A percentile compares a stretch with the other conserved stretches of the same genome.
phyloP scores from a whole-genome alignment of 768 basidiomycete species.

The Termitomyces eurrhizus region DNA sequence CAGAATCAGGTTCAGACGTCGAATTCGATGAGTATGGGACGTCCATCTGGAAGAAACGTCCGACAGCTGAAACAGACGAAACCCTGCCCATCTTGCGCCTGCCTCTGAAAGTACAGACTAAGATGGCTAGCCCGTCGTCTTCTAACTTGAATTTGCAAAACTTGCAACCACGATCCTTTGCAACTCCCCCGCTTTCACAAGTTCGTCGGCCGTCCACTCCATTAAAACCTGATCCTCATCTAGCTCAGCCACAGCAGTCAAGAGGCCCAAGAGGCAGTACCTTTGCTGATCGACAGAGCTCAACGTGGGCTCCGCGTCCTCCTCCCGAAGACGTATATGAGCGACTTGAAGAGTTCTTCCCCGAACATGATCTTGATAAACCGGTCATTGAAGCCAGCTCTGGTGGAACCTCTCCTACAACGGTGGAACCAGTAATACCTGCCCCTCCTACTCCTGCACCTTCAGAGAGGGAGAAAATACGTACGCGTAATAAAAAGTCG shows the following conservation, averaged over 20 bases:
- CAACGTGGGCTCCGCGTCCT: conserved; percentile 88
- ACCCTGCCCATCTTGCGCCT: conserved; percentile 35
- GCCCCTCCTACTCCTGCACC: conserved; percentile 30
- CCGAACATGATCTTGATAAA: conserved; percentile 92
- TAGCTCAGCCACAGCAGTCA: conserved; percentile 19
- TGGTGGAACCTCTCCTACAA: conserved; percentile 75
- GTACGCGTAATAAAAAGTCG: conserved; percentile 75
- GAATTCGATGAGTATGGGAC: conserved; percentile 43
- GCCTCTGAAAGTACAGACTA: conserved; percentile 42
- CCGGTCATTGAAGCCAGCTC: conserved; percentile 88
- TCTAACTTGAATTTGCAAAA: conserved; percentile 1
- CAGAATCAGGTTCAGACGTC: conserved; percentile 49
- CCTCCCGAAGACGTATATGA: conserved; percentile 92
- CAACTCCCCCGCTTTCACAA: conserved; percentile 19
- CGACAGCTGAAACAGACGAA: conserved; percentile 24
- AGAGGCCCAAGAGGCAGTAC: conserved; percentile 42
- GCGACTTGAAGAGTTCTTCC: conserved; percentile 92
- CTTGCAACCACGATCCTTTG: conserved; percentile 18
- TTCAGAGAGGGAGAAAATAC: conserved; percentile 35
- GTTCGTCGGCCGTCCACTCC: conserved; percentile 19
- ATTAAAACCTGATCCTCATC: conserved; percentile 13
- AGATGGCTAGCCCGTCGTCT: conserved; percentile 17
- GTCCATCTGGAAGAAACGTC: conserved; percentile 39
- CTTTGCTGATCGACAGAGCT: conserved; percentile 58
- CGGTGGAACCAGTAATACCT: conserved; percentile 46